Conservation (phyloP, 257 asterid species). For the Jacaranda copaia region DNA sequence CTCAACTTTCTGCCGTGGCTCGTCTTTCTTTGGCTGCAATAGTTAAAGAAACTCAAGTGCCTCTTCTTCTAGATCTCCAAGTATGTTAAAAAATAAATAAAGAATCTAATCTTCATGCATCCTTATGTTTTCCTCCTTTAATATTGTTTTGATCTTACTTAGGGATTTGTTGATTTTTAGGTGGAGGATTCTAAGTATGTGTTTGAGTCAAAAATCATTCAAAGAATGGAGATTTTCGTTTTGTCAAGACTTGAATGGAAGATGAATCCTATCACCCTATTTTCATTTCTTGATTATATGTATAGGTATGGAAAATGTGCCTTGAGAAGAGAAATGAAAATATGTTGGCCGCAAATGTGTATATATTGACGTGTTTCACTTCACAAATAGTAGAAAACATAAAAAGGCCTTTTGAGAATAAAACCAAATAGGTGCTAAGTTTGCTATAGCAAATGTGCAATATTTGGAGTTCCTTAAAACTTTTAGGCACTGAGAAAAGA, state of each 20-base stretch:
- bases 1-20: conserved; percentile 80
- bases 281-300: conserved; percentile 63
- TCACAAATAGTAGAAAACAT: no score
- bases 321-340: no score
- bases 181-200: conserved; percentile 61
- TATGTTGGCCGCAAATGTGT: no score
- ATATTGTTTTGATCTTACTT: background rate
- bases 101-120: conserved; percentile 27
- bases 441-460: background rate
- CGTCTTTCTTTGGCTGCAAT: conserved; percentile 88
- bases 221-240: conserved; percentile 72
- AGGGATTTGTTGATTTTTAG: conserved; percentile 29
- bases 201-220: conserved; percentile 67
- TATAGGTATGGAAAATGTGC: no score
- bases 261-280: conserved; percentile 71
- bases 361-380: no score
- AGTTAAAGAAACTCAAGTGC: conserved; percentile 78
- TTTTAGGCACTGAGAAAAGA: background rate
- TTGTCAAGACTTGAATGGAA: conserved; percentile 66
- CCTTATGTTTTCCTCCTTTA: background rate
- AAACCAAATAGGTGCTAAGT: no score
- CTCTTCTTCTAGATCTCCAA: conserved; percentile 80
- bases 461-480: background rate
- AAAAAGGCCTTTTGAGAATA: no score
- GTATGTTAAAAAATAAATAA: conserved; percentile 48